A percentile compares a stretch with the other conserved stretches of the same genome.
phyloP scores from a whole-genome alignment of 805 yeast species.

The Cyberlindnera euphorbiae region DNA sequence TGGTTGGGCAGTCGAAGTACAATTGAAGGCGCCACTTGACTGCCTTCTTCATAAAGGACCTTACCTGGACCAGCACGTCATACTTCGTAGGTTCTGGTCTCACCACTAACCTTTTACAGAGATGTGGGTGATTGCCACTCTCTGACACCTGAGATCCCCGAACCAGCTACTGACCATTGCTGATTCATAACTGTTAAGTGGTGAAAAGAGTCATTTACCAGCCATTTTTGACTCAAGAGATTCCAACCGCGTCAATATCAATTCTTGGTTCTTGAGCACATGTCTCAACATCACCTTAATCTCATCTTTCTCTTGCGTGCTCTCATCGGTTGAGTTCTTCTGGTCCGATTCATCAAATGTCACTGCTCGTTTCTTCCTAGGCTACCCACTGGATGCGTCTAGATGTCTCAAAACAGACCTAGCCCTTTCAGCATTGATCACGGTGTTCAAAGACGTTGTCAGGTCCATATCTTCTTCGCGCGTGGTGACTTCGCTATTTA shows the following conservation, averaged over 20 bases:
- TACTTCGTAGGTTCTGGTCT: too few relatives aligned
- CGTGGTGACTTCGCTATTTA: slow-evolving; percentile 10
- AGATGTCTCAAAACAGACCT: slow-evolving; percentile 15
- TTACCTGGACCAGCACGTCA: too few relatives aligned
- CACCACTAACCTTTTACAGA: too few relatives aligned
- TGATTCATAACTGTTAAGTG: too few relatives aligned
- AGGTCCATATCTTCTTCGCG: slow-evolving; percentile 13
- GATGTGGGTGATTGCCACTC: too few relatives aligned
- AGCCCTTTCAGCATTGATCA: slow-evolving; percentile 20
- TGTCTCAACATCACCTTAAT: slow-evolving; percentile 7
- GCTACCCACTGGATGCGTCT: slow-evolving; percentile 12
- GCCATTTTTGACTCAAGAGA: slow-evolving; percentile 2
- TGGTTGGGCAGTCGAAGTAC: too few relatives aligned
- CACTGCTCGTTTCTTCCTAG: slow-evolving; percentile 27
- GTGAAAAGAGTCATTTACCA: too few relatives aligned
- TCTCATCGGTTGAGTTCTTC: not conserved
- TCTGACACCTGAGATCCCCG: too few relatives aligned
- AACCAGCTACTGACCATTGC: too few relatives aligned
- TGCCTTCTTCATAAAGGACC: too few relatives aligned
- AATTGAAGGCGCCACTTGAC: too few relatives aligned
- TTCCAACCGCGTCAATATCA: slow-evolving; percentile 16
- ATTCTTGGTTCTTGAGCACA: slow-evolving; percentile 16
- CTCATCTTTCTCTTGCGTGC: slow-evolving; percentile 5
- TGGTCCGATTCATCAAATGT: slow-evolving; percentile 20
- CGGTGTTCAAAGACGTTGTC: slow-evolving; percentile 23